Evolutionary conservation across 768 basidiomycete genomes (phyloP).

Genomic region (Pholiota conissans): DNA sequence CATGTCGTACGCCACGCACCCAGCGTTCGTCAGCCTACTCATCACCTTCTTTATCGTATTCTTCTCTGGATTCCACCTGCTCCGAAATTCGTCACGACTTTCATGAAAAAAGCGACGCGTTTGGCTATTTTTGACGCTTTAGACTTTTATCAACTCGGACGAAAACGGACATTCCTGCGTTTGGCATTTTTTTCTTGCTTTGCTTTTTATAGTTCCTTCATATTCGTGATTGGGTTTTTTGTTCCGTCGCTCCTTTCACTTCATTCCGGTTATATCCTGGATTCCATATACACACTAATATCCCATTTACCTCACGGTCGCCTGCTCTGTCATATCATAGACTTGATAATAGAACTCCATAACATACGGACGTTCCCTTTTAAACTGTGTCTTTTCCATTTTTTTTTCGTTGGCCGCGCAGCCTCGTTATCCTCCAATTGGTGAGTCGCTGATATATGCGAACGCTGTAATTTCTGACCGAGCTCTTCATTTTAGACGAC

Average conservation of each 20-base stretch:
- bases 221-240: not conserved
- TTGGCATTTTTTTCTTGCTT: not conserved
- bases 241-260: not conserved
- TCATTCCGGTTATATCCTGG: not conserved
- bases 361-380: not conserved
- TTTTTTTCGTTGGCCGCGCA: not conserved
- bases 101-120: not conserved
- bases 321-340: not conserved
- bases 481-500: no score
- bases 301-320: not conserved
- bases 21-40: constrained; percentile 53
- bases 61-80: constrained; percentile 61
- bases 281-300: not conserved
- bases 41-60: constrained; percentile 63
- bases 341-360: not conserved
- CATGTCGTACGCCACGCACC: constrained; percentile 42
- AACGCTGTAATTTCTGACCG: no score
- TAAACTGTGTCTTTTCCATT: not conserved
- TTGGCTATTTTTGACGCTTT: not conserved
- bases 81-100: constrained; percentile 32
- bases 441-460: no score
- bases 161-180: not conserved
- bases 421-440: no score
- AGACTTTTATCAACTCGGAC: not conserved
- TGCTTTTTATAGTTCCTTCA: not conserved